Percentiles rank a stretch among this genome's conserved stretches.
phyloP scores from a whole-genome alignment of 2,329 filamentous ascomycete genomes.

The Colletotrichum sp. region DNA sequence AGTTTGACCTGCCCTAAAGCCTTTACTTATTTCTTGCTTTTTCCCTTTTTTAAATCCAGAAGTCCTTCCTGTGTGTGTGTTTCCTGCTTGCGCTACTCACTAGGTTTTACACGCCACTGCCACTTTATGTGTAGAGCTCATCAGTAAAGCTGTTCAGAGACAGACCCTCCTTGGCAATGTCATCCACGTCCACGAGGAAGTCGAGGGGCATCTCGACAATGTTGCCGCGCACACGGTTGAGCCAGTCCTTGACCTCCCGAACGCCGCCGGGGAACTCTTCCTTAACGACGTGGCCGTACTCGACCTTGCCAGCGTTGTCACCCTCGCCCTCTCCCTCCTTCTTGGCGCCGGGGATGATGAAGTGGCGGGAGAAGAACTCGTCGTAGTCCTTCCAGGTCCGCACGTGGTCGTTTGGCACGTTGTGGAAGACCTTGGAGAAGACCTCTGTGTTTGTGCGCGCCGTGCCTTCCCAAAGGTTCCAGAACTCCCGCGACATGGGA shows the following conservation, averaged over 20 bases:
- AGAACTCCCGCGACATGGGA: constrained; percentile 72
- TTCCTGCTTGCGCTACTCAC: neutral
- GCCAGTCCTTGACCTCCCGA: constrained; percentile 72
- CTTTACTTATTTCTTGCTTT: neutral
- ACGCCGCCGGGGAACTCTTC: constrained; percentile 78
- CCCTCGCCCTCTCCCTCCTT: constrained; percentile 34
- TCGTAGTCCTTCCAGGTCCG: constrained; percentile 77
- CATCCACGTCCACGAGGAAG: constrained; percentile 80
- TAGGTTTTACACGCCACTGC: neutral
- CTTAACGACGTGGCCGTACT: constrained; percentile 86
- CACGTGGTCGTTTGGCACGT: constrained; percentile 71
- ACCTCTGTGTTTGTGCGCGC: constrained; percentile 80
- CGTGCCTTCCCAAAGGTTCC: constrained; percentile 72
- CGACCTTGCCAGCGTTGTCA: constrained; percentile 60
- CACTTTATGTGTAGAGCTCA: constrained; percentile 67
- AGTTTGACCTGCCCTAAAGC: neutral
- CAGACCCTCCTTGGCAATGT: constrained; percentile 84
- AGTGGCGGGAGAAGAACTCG: constrained; percentile 70
- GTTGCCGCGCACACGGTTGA: constrained; percentile 69
- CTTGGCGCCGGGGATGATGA: constrained; percentile 58
- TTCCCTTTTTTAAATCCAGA: neutral
- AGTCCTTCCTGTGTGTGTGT: neutral
- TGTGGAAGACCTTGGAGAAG: constrained; percentile 83
- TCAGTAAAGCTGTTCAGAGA: constrained; percentile 74
- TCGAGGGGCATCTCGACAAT: constrained; percentile 90